These are phyloP conservation scores for Vicia sativa DNA, from an alignment of 306 rosid genomes.

Conservation along the genomic window DNA sequence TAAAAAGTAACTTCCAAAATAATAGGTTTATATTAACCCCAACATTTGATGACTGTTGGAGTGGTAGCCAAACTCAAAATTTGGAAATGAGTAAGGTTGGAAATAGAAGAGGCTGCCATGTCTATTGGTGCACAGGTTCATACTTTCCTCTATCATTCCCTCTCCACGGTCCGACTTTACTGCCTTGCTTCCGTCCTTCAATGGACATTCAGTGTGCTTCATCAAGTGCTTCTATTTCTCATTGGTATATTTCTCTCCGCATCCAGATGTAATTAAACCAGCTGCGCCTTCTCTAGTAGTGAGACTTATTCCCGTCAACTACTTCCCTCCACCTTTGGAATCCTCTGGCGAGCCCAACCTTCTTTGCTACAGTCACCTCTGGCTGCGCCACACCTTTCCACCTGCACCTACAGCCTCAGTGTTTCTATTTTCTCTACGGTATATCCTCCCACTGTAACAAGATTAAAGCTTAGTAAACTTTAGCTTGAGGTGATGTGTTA, in stretches of 20 bases:
- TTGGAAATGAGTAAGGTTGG: neutral
- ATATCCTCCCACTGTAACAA: neutral
- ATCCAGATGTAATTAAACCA: neutral
- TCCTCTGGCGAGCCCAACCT: neutral
- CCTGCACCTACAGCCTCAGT: neutral
- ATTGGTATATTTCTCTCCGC: neutral
- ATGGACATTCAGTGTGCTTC: neutral
- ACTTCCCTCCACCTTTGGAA: neutral
- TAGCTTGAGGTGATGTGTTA: neutral
- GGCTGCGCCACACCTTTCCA: neutral
- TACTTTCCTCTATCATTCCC: conserved; percentile 1
- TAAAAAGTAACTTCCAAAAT: conserved; percentile 15
- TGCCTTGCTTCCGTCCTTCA: neutral
- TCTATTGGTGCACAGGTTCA: neutral
- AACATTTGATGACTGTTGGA: conserved; percentile 21
- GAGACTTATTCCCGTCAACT: neutral
- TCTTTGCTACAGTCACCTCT: neutral
- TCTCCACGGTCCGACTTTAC: neutral
- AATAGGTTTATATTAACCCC: neutral
- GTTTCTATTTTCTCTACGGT: neutral
- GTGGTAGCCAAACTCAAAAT: neutral
- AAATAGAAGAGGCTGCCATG: neutral
- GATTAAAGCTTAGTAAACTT: neutral
- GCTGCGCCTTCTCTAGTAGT: neutral
- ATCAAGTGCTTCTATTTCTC: neutral